These are phyloP conservation scores for Colletotrichum sp. DNA, from an alignment of 2,329 filamentous ascomycete species.

Conservation along the genomic window DNA sequence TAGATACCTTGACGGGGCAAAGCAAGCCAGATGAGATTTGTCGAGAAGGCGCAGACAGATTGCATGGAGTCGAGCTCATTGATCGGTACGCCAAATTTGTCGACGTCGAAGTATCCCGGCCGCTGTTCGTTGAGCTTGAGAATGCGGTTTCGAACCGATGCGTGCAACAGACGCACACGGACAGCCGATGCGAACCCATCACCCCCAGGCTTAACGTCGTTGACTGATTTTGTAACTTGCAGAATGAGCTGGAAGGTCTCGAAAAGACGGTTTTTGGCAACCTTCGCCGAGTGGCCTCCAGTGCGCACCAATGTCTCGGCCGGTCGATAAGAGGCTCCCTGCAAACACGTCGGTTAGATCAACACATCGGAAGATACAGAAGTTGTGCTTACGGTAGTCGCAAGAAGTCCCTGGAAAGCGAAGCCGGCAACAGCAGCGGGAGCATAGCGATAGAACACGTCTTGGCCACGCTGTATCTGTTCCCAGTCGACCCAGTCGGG, in stretches of 20 bases:
- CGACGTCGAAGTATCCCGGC: constrained; percentile 65
- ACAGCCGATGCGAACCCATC: constrained; percentile 66
- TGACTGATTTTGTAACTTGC: constrained; percentile 62
- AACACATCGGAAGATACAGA: constrained; percentile 35
- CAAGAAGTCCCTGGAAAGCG: constrained; percentile 38
- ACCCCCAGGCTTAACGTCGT: constrained; percentile 64
- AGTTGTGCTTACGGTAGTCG: constrained; percentile 58
- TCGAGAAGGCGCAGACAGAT: not conserved
- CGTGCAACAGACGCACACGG: constrained; percentile 69
- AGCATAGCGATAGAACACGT: constrained; percentile 67
- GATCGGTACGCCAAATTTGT: constrained; percentile 61
- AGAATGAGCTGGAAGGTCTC: constrained; percentile 39
- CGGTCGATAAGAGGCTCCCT: constrained; percentile 36
- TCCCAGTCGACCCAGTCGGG: constrained; percentile 70
- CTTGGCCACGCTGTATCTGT: constrained; percentile 66
- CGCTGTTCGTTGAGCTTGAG: constrained; percentile 57
- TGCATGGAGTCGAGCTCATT: constrained; percentile 27
- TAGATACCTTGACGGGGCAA: constrained; percentile 8
- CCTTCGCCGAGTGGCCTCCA: constrained; percentile 65
- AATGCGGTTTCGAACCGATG: constrained; percentile 67
- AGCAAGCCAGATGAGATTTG: constrained; percentile 3
- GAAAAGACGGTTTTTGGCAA: constrained; percentile 62
- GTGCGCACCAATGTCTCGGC: constrained; percentile 67
- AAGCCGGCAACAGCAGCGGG: constrained; percentile 60
- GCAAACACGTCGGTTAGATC: not conserved